Conservation (phyloP, 2,329 filamentous ascomycete genomes). For the Calonectria hawksworthii region DNA sequence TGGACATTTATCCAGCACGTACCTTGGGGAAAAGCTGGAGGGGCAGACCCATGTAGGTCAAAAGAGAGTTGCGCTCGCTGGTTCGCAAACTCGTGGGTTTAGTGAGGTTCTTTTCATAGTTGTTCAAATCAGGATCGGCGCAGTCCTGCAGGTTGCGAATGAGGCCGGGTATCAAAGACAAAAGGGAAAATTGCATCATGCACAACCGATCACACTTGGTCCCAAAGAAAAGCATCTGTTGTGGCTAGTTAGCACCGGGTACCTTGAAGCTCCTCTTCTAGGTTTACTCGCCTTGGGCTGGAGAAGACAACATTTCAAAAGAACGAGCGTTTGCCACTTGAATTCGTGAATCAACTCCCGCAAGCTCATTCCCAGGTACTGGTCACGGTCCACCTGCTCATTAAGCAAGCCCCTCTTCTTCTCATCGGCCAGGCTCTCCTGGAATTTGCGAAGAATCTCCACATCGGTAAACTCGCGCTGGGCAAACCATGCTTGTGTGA, state of each 20-base stretch:
- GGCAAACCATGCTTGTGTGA: constrained; percentile 96
- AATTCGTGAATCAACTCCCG: constrained; percentile 95
- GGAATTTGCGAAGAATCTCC: constrained; percentile 91
- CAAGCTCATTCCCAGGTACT: constrained; percentile 89
- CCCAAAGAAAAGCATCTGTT: constrained; percentile 96
- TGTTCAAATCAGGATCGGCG: constrained; percentile 92
- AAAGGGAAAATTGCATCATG: constrained; percentile 98
- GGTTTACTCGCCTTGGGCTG: constrained; percentile 85
- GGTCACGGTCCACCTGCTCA: constrained; percentile 82
- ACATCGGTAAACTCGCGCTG: constrained; percentile 93
- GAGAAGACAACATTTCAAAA: constrained; percentile 93
- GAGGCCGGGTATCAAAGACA: constrained; percentile 94
- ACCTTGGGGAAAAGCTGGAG: constrained; percentile 96
- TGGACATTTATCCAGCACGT: not conserved
- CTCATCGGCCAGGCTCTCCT: constrained; percentile 85
- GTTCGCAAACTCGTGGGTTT: constrained; percentile 89
- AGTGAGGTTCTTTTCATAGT: constrained; percentile 80
- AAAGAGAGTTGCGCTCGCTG: constrained; percentile 89
- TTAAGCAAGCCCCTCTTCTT: constrained; percentile 69
- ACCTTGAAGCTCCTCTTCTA: not conserved
- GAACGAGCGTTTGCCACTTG: constrained; percentile 91
- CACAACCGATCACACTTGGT: constrained; percentile 95
- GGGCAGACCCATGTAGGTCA: constrained; percentile 94
- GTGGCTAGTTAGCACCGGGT: constrained; percentile 23
- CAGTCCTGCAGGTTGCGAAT: constrained; percentile 94